Base-by-base conservation (phyloP, 140 eudicot species). In the Cichorium intybus region DNA sequence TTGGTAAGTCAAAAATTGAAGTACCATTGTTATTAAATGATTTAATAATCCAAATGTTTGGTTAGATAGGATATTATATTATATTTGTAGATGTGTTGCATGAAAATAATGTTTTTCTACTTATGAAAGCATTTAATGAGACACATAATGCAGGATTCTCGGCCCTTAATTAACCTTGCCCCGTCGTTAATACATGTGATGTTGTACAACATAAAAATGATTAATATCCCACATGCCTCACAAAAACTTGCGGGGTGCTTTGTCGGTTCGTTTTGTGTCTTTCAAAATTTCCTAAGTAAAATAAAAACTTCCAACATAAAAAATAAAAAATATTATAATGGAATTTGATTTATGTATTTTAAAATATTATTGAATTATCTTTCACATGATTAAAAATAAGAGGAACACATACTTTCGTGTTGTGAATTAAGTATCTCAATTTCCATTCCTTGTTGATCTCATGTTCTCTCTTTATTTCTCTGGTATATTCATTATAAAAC, bases 261-360 rank as follows among this genome's bases (percentile, higher is more conserved):
- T 74, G 73, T 74, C 79, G 73, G 68, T 58, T 72, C 69, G 74
- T 37, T 74, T 52, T 26, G 34, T 48, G 68, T 29, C 56, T 63
- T 23, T 55, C 58, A 26, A 51, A 39, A 52, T 14, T 21, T 65
- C 16, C 27, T 7, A 43, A 55, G 14, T 45, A 8, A 29, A 27
- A 41, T 56, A 68, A 5, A 11, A 41, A 41, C 9, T 1, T 2
- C 6, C 5, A 27, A 27, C 31, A 27, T 27, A 27, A 27, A 27
- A 26, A 27, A 27, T 27, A 27, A 27, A 4, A 6, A 27, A 27
- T 0, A 27, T 27, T 27, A 2, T 27, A 27, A 27, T 27, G 5
- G 5, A 27, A 27, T 27, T 27, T 4, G 5, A 27, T 27, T 27
- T 27, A 2, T 27, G 31, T 27, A 27, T 27, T 27, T 27, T 27